A percentile compares a stretch with the other conserved stretches of the same genome.
These are phyloP conservation scores for Candida xyloterini DNA, from an alignment of 805 yeast genomes.

Conservation along the genomic window DNA sequence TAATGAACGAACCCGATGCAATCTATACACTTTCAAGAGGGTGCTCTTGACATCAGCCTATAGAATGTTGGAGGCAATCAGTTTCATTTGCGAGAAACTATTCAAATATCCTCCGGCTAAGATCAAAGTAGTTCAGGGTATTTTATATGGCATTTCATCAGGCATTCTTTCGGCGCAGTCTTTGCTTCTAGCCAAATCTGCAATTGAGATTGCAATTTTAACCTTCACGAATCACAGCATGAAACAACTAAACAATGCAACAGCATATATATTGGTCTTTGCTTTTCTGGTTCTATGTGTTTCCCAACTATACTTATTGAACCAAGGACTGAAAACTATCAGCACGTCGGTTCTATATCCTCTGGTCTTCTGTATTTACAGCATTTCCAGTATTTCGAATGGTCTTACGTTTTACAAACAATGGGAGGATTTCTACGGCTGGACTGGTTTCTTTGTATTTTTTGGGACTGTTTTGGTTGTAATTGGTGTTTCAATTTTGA, in stretches of 20 bases:
- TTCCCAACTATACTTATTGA: slow-evolving; percentile 68
- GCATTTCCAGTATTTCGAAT: slow-evolving; percentile 64
- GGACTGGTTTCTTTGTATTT: slow-evolving; percentile 38
- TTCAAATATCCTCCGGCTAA: slow-evolving; percentile 13
- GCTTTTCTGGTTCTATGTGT: slow-evolving; percentile 62
- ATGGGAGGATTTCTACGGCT: slow-evolving; percentile 36
- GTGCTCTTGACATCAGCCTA: background rate
- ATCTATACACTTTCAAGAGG: no score
- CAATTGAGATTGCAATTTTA: slow-evolving; percentile 63
- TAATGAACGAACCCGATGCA: no score
- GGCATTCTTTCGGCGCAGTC: slow-evolving; percentile 87
- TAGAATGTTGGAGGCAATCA: background rate
- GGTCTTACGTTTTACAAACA: slow-evolving; percentile 59
- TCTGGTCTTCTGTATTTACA: slow-evolving; percentile 78
- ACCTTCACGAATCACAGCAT: slow-evolving; percentile 35
- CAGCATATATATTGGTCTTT: slow-evolving; percentile 49
- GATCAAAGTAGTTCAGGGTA: slow-evolving; percentile 46
- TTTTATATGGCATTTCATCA: slow-evolving; percentile 61
- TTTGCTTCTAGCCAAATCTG: slow-evolving; percentile 77
- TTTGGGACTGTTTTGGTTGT: slow-evolving; percentile 50
- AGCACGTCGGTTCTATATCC: slow-evolving; percentile 83
- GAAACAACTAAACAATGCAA: slow-evolving; percentile 35
- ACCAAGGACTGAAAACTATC: slow-evolving; percentile 64
- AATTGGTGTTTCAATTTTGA: slow-evolving; percentile 66
- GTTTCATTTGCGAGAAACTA: background rate